These are phyloP conservation scores for Ceraceosorus bombacis DNA, from an alignment of 1,284 basidiomycete genomes.

Conservation along the genomic window DNA sequence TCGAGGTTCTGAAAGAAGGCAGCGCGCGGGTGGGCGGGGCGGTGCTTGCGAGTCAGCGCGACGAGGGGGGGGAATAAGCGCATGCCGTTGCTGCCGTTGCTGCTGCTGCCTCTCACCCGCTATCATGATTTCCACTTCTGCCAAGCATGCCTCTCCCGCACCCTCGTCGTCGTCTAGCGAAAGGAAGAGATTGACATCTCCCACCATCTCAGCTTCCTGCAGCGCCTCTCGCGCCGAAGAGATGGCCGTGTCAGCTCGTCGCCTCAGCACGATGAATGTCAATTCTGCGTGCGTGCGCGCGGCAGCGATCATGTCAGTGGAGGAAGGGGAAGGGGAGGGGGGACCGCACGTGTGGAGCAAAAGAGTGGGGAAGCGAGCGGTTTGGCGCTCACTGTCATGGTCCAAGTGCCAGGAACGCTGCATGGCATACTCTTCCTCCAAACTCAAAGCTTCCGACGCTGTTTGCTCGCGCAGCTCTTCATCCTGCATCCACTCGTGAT, in stretches of 20 bases:
- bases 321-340: too few relatives aligned
- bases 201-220: slow-evolving; percentile 64
- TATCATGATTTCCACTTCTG: slow-evolving; percentile 76
- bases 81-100: slow-evolving; percentile 11
- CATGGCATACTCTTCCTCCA: slow-evolving; percentile 85
- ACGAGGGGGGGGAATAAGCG: slow-evolving; percentile 3
- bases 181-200: slow-evolving; percentile 86
- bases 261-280: slow-evolving; percentile 75
- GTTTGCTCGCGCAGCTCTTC: slow-evolving; percentile 68
- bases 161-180: slow-evolving; percentile 19
- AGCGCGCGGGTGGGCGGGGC: too few relatives aligned
- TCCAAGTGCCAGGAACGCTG: slow-evolving; percentile 81
- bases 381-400: slow-evolving; percentile 62
- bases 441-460: slow-evolving; percentile 72
- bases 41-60: background rate
- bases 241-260: background rate
- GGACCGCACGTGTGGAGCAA: background rate
- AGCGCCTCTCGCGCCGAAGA: slow-evolving; percentile 9
- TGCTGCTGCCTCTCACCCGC: slow-evolving; percentile 54
- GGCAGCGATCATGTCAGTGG: too few relatives aligned
- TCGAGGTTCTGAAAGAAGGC: slow-evolving; percentile 54
- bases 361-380: background rate
- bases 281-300: slow-evolving; percentile 68
- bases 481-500: slow-evolving; percentile 85
- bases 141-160: slow-evolving; percentile 54